Evolutionary conservation across 2,329 filamentous ascomycete species (phyloP).

Genomic region (Lasiodiplodia gonubiensis): DNA sequence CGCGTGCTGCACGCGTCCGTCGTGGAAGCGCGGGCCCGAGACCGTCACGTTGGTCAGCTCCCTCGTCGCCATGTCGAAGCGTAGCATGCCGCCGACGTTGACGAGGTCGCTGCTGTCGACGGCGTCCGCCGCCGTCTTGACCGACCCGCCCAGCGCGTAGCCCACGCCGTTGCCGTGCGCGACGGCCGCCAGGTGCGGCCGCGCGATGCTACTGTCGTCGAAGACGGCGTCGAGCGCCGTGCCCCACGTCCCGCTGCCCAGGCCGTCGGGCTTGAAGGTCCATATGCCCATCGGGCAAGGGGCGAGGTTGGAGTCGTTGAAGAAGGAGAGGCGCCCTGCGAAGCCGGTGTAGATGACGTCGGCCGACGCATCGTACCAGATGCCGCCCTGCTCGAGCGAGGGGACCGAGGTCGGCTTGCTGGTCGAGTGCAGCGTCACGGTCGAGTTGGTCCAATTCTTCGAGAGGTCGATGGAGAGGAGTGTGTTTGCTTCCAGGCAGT

Average conservation of each 20-base stretch:
- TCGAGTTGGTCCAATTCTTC: slow-evolving; percentile 29
- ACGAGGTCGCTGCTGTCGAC: neutral
- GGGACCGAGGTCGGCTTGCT: slow-evolving; percentile 28
- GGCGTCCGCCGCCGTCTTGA: slow-evolving; percentile 11
- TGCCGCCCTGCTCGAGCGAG: slow-evolving; percentile 21
- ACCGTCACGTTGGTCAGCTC: slow-evolving; percentile 27
- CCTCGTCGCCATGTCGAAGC: slow-evolving; percentile 25
- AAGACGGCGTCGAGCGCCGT: slow-evolving; percentile 18
- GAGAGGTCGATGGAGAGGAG: slow-evolving; percentile 30
- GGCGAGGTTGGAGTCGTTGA: neutral
- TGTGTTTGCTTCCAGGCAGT: slow-evolving; percentile 1
- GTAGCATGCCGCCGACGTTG: slow-evolving; percentile 26
- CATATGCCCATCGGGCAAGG: slow-evolving; percentile 24
- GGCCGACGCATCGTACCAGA: slow-evolving; percentile 25
- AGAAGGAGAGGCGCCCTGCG: slow-evolving; percentile 24
- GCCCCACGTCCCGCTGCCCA: slow-evolving; percentile 26
- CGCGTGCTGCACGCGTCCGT: slow-evolving; percentile 15
- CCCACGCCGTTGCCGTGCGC: slow-evolving; percentile 27
- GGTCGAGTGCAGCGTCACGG: slow-evolving; percentile 22
- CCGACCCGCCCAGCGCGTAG: slow-evolving; percentile 28
- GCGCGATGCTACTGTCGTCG: slow-evolving; percentile 20
- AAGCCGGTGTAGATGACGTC: slow-evolving; percentile 28
- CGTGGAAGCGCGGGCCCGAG: neutral
- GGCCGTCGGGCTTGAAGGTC: slow-evolving; percentile 28
- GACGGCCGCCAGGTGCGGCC: slow-evolving; percentile 24